Conservation (phyloP, 2,329 filamentous ascomycete species). For the Elsinoe ampelina region DNA sequence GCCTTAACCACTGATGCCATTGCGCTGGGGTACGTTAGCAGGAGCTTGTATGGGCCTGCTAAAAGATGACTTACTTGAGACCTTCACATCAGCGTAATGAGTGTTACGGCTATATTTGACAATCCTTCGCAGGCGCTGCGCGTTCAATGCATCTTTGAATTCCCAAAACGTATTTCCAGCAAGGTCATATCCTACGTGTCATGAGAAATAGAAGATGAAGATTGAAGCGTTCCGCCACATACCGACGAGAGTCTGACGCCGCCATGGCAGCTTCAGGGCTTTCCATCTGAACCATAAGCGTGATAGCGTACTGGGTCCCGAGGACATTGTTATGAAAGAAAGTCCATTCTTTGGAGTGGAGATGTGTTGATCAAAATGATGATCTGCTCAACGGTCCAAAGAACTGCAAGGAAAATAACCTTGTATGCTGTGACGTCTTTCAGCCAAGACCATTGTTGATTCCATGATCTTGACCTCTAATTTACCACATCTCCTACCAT, state of each 20-base stretch:
- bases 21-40: constrained; percentile 38
- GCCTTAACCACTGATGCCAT: constrained; percentile 61
- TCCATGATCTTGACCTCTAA: not conserved
- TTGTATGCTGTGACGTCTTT: not conserved
- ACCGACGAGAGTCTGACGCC: constrained; percentile 51
- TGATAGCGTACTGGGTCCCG: constrained; percentile 29
- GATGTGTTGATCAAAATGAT: not conserved
- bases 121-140: constrained; percentile 47
- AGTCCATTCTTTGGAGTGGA: not conserved
- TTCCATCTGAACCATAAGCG: constrained; percentile 55
- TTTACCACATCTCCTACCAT: constrained; percentile 1
- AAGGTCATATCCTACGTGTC: constrained; percentile 46
- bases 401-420: not conserved
- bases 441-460: not conserved
- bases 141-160: constrained; percentile 50
- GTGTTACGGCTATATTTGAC: constrained; percentile 45
- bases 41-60: not conserved
- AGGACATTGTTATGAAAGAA: constrained; percentile 26
- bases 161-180: constrained; percentile 59
- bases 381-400: not conserved
- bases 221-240: constrained; percentile 18
- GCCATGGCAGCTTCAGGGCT: constrained; percentile 52
- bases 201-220: not conserved
- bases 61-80: constrained; percentile 40
- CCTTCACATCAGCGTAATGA: constrained; percentile 51